Base-by-base conservation (phyloP, 345 rosid species). In the Acer campestre region DNA sequence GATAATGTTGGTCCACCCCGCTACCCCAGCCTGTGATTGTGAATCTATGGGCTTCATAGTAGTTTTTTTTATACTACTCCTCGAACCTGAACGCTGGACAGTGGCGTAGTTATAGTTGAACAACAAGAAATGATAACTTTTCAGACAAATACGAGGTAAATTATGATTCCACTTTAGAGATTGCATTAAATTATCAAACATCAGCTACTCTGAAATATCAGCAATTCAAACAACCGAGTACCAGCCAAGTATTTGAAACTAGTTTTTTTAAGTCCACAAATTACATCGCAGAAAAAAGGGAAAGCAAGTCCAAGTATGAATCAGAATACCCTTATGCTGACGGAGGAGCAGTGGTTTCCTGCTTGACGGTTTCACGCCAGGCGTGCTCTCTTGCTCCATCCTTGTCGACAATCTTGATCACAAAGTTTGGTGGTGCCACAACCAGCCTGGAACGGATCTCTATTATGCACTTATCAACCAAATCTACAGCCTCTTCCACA, bases 361-460 rank as follows among this genome's bases (percentile, higher is more conserved):
- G 31, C 31, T 88, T 85, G 35, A 94, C 87, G 55, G 98, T 90
- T 86, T 83, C 83, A 65, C 98, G 99, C 97, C 97, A 89, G 2
- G 88, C 98, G 35, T 89, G 87, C 69, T 84, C 93, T 77, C 97
- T 87, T 1, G 98, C 98, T 64, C 99, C 99, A 6, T 90, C 89
- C 78, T 94, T 89, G 85, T 97, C 99, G 0, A 97, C 98, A 6
- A 97, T 96, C 89, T 96, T 94, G 87, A 96, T 94, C 67, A 91
- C 92, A 77, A 94, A 96, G 89, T 94, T 96, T 3, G 93, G 97
- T 2, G 99, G 99, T 22, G 99, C 98, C 79, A 94, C 90, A 25
- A 91, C 98, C 64, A 96, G 88, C 82, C 98, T 93, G 42, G 97
- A 91, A 71, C 95, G 85, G 72, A 96, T 94, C 94, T 96, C 99